Base-by-base conservation (phyloP, 805 yeast genomes). In the Lipomyces starkeyi region DNA sequence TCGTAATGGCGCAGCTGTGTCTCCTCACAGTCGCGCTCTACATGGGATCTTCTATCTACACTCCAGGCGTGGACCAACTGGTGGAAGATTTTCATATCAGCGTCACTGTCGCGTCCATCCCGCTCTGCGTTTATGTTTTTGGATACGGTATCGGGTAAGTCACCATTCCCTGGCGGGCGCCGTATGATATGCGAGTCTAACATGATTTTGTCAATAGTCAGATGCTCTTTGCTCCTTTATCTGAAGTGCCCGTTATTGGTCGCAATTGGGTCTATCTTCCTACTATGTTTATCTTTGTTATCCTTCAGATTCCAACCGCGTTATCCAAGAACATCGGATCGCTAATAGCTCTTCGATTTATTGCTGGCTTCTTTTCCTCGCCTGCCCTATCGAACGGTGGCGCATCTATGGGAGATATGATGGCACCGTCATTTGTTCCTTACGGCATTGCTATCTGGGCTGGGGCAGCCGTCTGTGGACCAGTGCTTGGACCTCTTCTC, bases 321-420 rank as follows among this genome's bases (percentile, higher is more conserved):
- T 77, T 84, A 57, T 80, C 80, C 1, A 71, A 79, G 8, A 83
- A 84, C 73, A 82, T 87, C 61, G 86, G 84, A 8, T 85, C 84
- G 0, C 76, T 87, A 67, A 77, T 82, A 58, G 80, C 83, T 0
- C 74, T 85, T 62, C 79, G 90, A 61, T 83, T 87, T 66, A 69
- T 87, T n/a, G 79, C 83, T 22, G 91, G 91, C 2, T 70, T 87
- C 35, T 81, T 85, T 65, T 84, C 88, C 9, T 82, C 88, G 2
- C 89, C 90, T 1, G 80, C 86, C 17, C 73, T 87, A 62, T 83
- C 88, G 0, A 86, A 87, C 29, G 89, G 88, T 59, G 88, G 86
- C 68, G 89, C 88, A 8, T 79, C 86, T 6, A 75, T 86, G 56
- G 84, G 85, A 29, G 90, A 87, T 74, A 75, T 86, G 55, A 75